Conservation (phyloP, 2,329 filamentous ascomycete species). For the Fonsecaea pedrosoi region DNA sequence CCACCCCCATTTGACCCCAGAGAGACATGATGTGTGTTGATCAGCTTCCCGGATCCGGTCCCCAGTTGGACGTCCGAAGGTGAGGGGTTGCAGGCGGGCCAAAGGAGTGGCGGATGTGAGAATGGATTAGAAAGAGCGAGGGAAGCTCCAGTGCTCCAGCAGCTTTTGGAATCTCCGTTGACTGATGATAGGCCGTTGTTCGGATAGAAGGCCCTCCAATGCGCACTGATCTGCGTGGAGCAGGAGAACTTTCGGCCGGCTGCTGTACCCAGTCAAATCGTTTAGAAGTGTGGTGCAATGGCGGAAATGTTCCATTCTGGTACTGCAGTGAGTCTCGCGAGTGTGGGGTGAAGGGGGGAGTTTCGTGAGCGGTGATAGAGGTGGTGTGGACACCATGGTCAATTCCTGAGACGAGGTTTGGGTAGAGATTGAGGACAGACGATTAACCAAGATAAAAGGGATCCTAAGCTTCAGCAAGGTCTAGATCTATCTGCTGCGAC, state of each 20-base stretch:
- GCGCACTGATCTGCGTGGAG: conserved; percentile 5
- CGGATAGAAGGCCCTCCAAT: conserved; percentile 9
- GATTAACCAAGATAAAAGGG: neutral
- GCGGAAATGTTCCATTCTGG: neutral
- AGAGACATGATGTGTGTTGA: conserved; percentile 9
- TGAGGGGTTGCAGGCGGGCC: conserved; percentile 32
- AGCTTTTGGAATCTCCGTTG: neutral
- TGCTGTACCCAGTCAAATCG: neutral
- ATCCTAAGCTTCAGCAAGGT: neutral
- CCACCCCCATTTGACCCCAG: conserved; percentile 12
- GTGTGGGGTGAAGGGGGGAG: conserved; percentile 10
- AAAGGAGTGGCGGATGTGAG: conserved; percentile 23
- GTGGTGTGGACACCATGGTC: neutral
- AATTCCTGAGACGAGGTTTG: neutral
- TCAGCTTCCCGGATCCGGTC: neutral
- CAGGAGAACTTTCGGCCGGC: neutral
- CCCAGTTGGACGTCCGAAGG: neutral
- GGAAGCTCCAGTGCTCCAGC: neutral
- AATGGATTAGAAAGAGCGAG: neutral
- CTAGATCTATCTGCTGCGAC: neutral
- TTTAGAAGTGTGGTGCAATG: neutral
- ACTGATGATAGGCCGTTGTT: neutral
- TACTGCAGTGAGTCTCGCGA: neutral
- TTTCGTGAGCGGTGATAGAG: neutral
- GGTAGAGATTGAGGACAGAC: neutral